Percentiles rank a stretch among this genome's conserved stretches.
Conservation (phyloP, 345 rosid genomes). For the Populus euphratica region DNA sequence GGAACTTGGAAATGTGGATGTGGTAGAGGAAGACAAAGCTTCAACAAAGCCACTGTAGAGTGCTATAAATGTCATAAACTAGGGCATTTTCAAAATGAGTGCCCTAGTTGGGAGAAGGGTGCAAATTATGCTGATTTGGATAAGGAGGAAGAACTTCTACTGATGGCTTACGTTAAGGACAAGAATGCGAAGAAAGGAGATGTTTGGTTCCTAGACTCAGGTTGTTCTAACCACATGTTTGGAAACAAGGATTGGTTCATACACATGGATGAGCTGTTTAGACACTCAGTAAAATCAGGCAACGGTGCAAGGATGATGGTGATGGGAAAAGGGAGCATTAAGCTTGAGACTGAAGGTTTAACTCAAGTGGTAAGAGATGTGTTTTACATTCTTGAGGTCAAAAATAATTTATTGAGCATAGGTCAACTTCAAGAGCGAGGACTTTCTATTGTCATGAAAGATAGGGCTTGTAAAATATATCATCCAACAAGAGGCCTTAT, state of each 20-base stretch:
- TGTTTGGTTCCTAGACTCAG: not conserved
- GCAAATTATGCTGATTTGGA: not conserved
- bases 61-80: not conserved
- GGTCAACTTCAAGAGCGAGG: not conserved
- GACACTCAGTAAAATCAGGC: not conserved
- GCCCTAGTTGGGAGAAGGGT: not conserved
- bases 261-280: not conserved
- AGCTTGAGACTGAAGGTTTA: not conserved
- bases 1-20: not conserved
- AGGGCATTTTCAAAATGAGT: not conserved
- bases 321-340: not conserved
- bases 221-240: slow-evolving; percentile 5
- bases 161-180: not conserved
- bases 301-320: not conserved
- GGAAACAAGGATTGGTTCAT: not conserved
- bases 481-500: not conserved
- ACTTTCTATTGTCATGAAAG: not conserved
- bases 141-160: not conserved
- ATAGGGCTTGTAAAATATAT: not conserved
- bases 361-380: not conserved
- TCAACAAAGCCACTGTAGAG: not conserved
- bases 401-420: not conserved
- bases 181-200: no score
- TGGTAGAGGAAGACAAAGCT: not conserved
- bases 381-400: not conserved